Conservation (phyloP, 805 yeast species). For the Candida broadrunensis region DNA sequence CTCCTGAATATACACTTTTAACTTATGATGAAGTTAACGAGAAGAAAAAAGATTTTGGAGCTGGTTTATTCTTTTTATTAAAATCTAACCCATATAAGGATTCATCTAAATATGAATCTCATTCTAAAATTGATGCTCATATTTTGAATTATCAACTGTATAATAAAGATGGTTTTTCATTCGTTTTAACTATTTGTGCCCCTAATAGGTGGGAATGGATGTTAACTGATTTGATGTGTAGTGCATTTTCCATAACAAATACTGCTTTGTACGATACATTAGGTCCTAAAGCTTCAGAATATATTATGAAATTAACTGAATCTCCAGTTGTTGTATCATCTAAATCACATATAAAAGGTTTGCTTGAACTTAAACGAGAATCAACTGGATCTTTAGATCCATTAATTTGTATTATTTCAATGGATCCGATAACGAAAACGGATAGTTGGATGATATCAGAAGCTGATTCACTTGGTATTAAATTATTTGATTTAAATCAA, state of each 20-base stretch:
- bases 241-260: constrained; percentile 38
- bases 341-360: constrained; percentile 23
- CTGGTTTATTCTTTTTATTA: constrained; percentile 46
- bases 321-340: constrained; percentile 48
- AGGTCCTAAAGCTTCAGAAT: constrained; percentile 57
- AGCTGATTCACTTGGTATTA: constrained; percentile 14
- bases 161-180: constrained; percentile 24
- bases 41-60: constrained; percentile 48
- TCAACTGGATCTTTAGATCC: constrained; percentile 20
- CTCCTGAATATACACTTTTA: constrained; percentile 39
- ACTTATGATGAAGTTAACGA: constrained; percentile 40
- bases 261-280: constrained; percentile 34
- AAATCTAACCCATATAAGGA: constrained; percentile 18
- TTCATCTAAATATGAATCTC: constrained; percentile 16
- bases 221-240: constrained; percentile 68
- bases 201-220: constrained; percentile 70
- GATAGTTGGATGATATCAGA: constrained; percentile 18
- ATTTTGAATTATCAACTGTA: constrained; percentile 20
- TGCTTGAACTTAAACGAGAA: constrained; percentile 26
- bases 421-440: constrained; percentile 37
- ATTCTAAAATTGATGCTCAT: constrained; percentile 29
- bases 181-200: constrained; percentile 55
- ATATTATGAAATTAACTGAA: constrained; percentile 59
- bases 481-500: constrained; percentile 26
- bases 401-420: constrained; percentile 31